Percentiles rank a stretch among this genome's conserved stretches.
Evolutionary conservation across 2,329 filamentous ascomycete species (phyloP).

Genomic region (Penicillium sp.): DNA sequence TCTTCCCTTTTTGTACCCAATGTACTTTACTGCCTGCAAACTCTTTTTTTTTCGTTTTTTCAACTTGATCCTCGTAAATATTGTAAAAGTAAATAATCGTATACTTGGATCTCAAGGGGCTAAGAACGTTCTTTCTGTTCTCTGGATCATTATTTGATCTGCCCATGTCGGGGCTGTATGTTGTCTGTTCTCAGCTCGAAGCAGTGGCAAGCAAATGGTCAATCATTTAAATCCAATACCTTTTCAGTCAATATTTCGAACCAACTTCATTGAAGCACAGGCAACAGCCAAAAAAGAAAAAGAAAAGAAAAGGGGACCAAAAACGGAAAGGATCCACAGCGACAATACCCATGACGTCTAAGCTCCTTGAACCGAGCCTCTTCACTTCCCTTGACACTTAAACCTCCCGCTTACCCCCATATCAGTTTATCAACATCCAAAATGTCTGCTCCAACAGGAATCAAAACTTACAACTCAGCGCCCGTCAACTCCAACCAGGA

Average conservation of each 20-base stretch:
- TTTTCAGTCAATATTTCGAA: not conserved
- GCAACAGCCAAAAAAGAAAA: not conserved
- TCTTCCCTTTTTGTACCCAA: conserved; percentile 45
- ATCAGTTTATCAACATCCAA: not conserved
- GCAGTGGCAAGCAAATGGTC: too few relatives aligned
- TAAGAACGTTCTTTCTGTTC: not conserved
- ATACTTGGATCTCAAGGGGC: not conserved
- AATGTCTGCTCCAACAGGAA: conserved; percentile 24
- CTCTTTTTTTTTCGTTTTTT: conserved; percentile 42
- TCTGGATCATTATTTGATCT: too few relatives aligned
- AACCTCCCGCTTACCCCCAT: not conserved
- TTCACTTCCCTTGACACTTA: not conserved
- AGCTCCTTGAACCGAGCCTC: conserved; percentile 10
- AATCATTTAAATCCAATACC: too few relatives aligned
- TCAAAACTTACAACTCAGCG: conserved; percentile 28
- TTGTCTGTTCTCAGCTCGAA: too few relatives aligned
- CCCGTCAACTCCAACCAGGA: conserved; percentile 26
- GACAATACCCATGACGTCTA: conserved; percentile 22
- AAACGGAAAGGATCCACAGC: conserved; percentile 21
- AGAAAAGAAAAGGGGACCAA: not conserved
- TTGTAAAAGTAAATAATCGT: not conserved
- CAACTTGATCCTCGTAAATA: conserved; percentile 23
- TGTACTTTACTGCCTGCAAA: conserved; percentile 51
- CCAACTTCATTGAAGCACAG: not conserved
- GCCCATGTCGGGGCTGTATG: too few relatives aligned